Evolutionary conservation across 768 basidiomycete genomes (phyloP).

Genomic region (Dacryopinax spathularia): DNA sequence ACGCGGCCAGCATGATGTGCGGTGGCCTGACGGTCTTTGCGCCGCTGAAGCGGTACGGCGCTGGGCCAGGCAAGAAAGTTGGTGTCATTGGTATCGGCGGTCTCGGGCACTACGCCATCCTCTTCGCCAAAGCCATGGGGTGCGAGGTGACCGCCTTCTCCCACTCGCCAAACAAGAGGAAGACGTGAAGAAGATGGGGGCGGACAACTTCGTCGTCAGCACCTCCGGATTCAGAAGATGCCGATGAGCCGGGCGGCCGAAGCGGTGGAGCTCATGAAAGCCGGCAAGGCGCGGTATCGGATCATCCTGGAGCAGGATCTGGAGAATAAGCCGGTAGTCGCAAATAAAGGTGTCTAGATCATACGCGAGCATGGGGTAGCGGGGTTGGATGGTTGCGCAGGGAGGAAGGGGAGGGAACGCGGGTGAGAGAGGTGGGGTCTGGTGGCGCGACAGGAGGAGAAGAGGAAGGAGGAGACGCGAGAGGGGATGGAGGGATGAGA

Average conservation of each 20-base stretch:
- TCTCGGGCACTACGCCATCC: constrained; percentile 19
- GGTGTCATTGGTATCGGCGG: constrained; percentile 32
- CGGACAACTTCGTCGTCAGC: constrained; percentile 23
- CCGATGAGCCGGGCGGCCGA: constrained; percentile 15
- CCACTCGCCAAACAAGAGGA: constrained; percentile 24
- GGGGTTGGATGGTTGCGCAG: no score
- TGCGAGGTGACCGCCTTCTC: constrained; percentile 29
- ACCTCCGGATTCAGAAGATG: constrained; percentile 20
- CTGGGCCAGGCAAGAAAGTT: constrained; percentile 29
- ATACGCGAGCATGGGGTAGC: no score
- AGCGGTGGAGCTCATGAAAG: constrained; percentile 24
- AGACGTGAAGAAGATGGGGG: constrained; percentile 28
- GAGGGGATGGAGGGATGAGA: no score
- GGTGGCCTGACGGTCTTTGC: constrained; percentile 27
- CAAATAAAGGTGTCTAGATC: no score
- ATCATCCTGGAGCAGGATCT: constrained; percentile 18
- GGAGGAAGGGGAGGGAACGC: no score
- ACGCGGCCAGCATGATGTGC: constrained; percentile 23
- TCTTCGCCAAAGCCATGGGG: constrained; percentile 28
- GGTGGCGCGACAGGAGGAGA: no score
- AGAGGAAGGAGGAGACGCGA: no score
- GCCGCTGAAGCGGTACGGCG: constrained; percentile 22
- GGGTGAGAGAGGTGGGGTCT: no score
- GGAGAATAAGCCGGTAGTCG: no score
- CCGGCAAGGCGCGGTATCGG: constrained; percentile 27